These are phyloP conservation scores for Massarina eburnea DNA, from an alignment of 2,329 filamentous ascomycete genomes.

Conservation along the genomic window DNA sequence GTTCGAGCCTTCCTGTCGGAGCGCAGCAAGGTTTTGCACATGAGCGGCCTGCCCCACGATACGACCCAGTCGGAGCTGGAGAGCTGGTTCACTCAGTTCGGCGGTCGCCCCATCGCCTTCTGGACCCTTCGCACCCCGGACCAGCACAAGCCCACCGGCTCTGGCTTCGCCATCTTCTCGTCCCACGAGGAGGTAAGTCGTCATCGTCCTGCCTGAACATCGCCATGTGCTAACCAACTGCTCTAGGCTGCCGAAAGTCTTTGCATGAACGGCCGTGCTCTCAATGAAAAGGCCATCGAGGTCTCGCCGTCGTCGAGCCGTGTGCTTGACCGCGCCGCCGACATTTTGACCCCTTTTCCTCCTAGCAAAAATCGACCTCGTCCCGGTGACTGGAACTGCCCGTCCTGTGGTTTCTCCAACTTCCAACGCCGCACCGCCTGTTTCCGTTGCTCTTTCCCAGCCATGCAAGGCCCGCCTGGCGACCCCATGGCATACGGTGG, in stretches of 20 bases:
- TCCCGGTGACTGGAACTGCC: slow-evolving; percentile 98
- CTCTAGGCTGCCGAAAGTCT: slow-evolving; percentile 88
- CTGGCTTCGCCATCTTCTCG: slow-evolving; percentile 97
- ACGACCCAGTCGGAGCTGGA: slow-evolving; percentile 98
- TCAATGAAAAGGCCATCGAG: slow-evolving; percentile 99
- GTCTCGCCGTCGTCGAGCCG: slow-evolving; percentile 97
- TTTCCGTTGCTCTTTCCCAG: slow-evolving; percentile 99
- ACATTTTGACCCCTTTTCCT: slow-evolving; percentile 95
- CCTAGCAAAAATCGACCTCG: slow-evolving; percentile 97
- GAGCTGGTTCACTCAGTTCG: slow-evolving; percentile 99
- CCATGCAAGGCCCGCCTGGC: slow-evolving; percentile 73
- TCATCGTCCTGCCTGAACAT: not conserved
- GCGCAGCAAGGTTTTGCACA: slow-evolving; percentile 95
- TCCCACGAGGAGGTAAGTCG: slow-evolving; percentile 91
- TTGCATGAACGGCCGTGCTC: slow-evolving; percentile 97
- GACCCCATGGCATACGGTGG: slow-evolving; percentile 68
- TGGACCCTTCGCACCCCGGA: slow-evolving; percentile 98
- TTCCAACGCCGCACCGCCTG: slow-evolving; percentile 98
- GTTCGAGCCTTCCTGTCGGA: slow-evolving; percentile 95
- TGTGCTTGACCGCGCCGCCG: slow-evolving; percentile 90
- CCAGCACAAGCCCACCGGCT: slow-evolving; percentile 99
- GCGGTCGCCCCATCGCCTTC: slow-evolving; percentile 95
- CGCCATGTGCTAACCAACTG: not conserved
- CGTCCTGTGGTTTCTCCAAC: slow-evolving; percentile 98
- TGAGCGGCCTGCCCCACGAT: slow-evolving; percentile 95